Evolutionary conservation across 1,284 basidiomycete species (phyloP).

Genomic region (Sphagnurus paluster): DNA sequence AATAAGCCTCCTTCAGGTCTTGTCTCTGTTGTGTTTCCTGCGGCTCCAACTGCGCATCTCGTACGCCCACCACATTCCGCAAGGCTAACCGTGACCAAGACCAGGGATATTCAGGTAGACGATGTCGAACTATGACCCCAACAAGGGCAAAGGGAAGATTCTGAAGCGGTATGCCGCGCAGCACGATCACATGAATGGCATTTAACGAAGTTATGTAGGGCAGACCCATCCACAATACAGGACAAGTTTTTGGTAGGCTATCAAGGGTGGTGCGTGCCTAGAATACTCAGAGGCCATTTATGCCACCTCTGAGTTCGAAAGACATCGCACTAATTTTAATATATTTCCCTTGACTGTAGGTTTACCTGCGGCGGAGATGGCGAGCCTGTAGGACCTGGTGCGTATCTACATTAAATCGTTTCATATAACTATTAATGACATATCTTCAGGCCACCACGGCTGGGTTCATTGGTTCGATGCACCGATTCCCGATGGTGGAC

Average conservation of each 20-base stretch:
- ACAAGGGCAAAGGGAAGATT: slow-evolving; percentile 26
- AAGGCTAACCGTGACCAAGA: too few relatives aligned
- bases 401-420: slow-evolving; percentile 10
- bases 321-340: slow-evolving; percentile 1
- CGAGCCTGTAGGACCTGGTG: slow-evolving; percentile 58
- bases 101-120: neutral
- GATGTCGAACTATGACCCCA: slow-evolving; percentile 27
- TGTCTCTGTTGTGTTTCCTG: too few relatives aligned
- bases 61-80: neutral
- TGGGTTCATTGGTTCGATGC: slow-evolving; percentile 81
- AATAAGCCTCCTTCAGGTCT: too few relatives aligned
- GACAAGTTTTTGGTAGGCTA: slow-evolving; percentile 82
- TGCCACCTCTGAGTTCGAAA: neutral
- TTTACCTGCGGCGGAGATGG: slow-evolving; percentile 73
- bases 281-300: neutral
- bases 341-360: slow-evolving; percentile 36
- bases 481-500: slow-evolving; percentile 65
- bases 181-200: neutral
- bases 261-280: slow-evolving; percentile 68
- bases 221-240: slow-evolving; percentile 55
- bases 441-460: slow-evolving; percentile 61
- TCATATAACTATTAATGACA: neutral
- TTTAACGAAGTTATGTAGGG: slow-evolving; percentile 27
- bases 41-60: too few relatives aligned
- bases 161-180: slow-evolving; percentile 33